These are phyloP conservation scores for Metarhizium brunneum DNA, from an alignment of 2,329 filamentous ascomycete species.

Conservation along the genomic window DNA sequence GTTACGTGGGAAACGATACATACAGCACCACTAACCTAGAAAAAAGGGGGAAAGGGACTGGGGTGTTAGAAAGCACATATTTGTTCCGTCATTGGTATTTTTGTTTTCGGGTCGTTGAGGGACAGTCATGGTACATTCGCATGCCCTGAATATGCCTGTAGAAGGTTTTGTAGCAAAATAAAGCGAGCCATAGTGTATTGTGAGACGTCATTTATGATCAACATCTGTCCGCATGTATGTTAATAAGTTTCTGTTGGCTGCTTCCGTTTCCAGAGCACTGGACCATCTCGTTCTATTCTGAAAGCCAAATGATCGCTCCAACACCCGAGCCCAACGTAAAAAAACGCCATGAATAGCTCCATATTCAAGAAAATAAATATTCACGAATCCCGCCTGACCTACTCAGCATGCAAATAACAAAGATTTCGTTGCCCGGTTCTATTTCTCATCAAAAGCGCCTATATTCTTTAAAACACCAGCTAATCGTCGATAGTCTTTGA, in stretches of 20 bases:
- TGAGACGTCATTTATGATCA: not conserved
- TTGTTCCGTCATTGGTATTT: not conserved
- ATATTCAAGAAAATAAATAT: not conserved
- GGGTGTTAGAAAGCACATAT: not conserved
- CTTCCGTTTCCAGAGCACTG: not conserved
- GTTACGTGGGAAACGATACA: not conserved
- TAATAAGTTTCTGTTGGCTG: not conserved
- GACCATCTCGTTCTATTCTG: not conserved
- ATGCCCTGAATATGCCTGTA: not conserved
- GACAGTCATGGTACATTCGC: not conserved
- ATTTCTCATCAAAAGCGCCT: conserved; percentile 46
- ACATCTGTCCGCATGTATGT: not conserved
- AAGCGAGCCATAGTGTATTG: not conserved
- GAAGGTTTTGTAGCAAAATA: not conserved
- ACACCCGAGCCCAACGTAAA: not conserved
- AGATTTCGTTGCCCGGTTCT: not conserved
- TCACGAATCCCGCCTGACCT: not conserved
- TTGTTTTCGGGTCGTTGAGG: too few species aligned
- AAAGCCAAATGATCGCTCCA: not conserved
- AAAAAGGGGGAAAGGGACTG: not conserved
- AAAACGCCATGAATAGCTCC: not conserved
- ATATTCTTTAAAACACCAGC: conserved; percentile 55
- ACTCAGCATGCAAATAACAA: not conserved
- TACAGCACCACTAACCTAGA: not conserved
- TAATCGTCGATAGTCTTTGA: conserved; percentile 66